Evolutionary conservation across 768 basidiomycete genomes (phyloP).

Genomic region (Suillus bovinus): DNA sequence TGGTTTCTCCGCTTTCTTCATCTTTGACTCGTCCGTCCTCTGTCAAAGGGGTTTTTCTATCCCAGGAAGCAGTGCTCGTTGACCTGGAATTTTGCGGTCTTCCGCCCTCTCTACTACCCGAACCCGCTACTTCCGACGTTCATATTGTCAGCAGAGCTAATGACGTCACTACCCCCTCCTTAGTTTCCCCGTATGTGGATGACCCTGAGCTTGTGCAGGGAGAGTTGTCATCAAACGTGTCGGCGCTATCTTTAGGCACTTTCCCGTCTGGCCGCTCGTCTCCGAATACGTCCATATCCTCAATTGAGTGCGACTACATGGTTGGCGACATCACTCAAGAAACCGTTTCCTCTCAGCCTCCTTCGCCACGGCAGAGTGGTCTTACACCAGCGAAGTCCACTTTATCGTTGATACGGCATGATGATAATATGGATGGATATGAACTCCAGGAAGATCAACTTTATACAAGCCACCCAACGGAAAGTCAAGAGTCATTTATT

Average conservation of each 20-base stretch:
- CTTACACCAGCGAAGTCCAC: not conserved
- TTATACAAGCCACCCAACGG: not conserved
- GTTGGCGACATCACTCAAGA: not conserved
- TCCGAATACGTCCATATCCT: conserved; percentile 25
- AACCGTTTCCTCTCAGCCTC: not conserved
- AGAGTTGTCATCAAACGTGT: conserved; percentile 18
- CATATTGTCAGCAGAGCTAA: no score
- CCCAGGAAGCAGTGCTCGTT: not conserved
- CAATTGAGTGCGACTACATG: conserved; percentile 16
- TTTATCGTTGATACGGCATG: not conserved
- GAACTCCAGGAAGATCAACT: not conserved
- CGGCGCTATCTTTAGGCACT: conserved; percentile 15
- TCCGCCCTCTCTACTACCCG: not conserved
- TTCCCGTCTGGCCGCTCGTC: conserved; percentile 23
- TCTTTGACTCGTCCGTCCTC: not conserved
- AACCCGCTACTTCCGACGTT: not conserved
- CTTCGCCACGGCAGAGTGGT: not conserved
- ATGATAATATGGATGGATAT: not conserved
- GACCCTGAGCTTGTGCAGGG: conserved; percentile 3
- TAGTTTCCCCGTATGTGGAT: not conserved
- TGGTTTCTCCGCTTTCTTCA: not conserved
- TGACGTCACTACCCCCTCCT: not conserved
- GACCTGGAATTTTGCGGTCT: not conserved
- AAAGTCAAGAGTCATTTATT: not conserved
- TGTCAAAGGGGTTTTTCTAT: not conserved